These are phyloP conservation scores for Russula lepida DNA, from an alignment of 768 basidiomycete species.

Conservation along the genomic window DNA sequence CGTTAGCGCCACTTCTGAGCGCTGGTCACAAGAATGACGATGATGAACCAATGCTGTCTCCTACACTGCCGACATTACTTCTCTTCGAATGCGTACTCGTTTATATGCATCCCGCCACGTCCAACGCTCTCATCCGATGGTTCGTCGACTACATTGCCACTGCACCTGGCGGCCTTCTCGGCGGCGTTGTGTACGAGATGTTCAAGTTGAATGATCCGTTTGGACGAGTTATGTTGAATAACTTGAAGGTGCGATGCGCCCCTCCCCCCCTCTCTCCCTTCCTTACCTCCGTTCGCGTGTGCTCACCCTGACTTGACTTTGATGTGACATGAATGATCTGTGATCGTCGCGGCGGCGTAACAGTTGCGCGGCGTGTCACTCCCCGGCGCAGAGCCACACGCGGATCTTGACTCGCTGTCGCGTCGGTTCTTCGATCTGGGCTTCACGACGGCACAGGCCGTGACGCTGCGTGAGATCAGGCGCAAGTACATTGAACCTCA, in stretches of 20 bases:
- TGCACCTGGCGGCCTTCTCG: conserved; percentile 29
- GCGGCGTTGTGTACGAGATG: conserved; percentile 85
- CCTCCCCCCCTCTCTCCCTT: not conserved
- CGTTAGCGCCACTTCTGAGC: conserved; percentile 35
- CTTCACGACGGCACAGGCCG: conserved; percentile 46
- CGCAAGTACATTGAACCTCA: conserved; percentile 35
- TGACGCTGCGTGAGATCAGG: conserved; percentile 66
- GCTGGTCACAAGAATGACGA: not conserved
- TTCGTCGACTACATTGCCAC: conserved; percentile 49
- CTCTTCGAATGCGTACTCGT: conserved; percentile 91
- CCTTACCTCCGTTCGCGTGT: not conserved
- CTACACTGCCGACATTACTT: conserved; percentile 66
- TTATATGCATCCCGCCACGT: conserved; percentile 64
- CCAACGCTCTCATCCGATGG: conserved; percentile 59
- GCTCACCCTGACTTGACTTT: not conserved
- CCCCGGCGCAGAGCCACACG: conserved; percentile 62
- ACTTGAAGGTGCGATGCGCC: conserved; percentile 55
- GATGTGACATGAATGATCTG: not conserved
- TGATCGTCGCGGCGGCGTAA: not conserved
- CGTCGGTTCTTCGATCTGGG: conserved; percentile 50
- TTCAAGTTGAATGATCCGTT: conserved; percentile 81
- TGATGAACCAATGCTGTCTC: conserved; percentile 41
- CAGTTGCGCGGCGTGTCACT: conserved; percentile 42
- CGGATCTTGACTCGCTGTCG: conserved; percentile 46
- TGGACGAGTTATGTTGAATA: conserved; percentile 87